Conservation (phyloP, 140 eudicot species). For the Stevia rebaudiana region DNA sequence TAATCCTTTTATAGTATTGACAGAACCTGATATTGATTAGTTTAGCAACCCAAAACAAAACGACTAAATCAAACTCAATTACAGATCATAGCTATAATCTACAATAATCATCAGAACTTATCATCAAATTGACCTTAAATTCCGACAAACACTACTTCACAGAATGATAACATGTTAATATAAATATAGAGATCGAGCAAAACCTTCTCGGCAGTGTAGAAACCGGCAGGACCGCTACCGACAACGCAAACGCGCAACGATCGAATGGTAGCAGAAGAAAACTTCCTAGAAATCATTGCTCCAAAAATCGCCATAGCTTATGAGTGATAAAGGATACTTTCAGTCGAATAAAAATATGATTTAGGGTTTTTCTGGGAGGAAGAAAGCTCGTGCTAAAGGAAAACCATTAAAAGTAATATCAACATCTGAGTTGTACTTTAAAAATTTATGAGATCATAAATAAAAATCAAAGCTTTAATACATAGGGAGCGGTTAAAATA, state of each 20-base stretch:
- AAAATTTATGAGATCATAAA: too few species aligned
- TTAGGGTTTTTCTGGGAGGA: neutral
- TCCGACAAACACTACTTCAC: neutral
- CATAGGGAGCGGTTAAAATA: too few species aligned
- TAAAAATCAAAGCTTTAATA: too few species aligned
- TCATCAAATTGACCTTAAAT: neutral
- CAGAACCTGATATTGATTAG: neutral
- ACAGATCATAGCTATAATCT: neutral
- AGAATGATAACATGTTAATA: neutral
- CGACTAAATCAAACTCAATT: neutral
- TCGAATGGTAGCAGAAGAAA: slow-evolving; percentile 35
- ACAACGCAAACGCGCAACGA: slow-evolving; percentile 75
- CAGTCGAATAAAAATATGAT: neutral
- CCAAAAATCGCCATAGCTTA: slow-evolving; percentile 28
- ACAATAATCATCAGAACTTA: neutral
- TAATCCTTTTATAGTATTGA: neutral
- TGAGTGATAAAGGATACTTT: neutral
- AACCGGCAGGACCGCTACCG: slow-evolving; percentile 97
- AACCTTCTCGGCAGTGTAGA: slow-evolving; percentile 97
- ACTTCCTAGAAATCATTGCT: slow-evolving; percentile 32
- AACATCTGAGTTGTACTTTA: too few species aligned
- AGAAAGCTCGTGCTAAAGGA: slow-evolving; percentile 7
- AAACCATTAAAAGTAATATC: too few species aligned
- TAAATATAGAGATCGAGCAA: neutral
- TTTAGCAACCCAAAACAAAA: neutral